Evolutionary conservation across 192 early-diverging fungal genomes (phyloP).

Genomic region (Chytriomyces hyalinus): DNA sequence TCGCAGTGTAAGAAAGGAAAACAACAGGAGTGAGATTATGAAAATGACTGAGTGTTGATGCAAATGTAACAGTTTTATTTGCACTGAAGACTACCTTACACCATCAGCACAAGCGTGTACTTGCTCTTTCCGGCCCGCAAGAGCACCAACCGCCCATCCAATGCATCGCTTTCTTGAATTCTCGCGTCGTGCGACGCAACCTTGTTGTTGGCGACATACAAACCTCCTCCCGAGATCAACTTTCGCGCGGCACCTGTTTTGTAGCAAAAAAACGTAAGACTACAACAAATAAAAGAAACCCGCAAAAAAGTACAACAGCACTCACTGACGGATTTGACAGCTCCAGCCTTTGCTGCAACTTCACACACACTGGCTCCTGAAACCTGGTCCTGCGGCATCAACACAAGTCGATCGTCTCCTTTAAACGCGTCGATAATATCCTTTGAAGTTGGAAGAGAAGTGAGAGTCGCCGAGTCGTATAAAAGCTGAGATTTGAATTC

Average conservation of each 20-base stretch:
- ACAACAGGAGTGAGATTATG: no score
- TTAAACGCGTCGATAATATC: conserved; percentile 75
- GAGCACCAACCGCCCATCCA: conserved; percentile 68
- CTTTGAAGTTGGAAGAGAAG: conserved; percentile 49
- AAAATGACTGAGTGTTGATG: no score
- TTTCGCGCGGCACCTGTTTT: conserved; percentile 74
- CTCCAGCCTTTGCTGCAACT: conserved; percentile 64
- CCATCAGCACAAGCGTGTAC: conserved; percentile 63
- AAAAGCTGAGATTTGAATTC: conserved; percentile 74
- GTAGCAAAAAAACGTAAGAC: not conserved
- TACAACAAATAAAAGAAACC: not conserved
- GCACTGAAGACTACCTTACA: not conserved
- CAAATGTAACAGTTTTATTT: no score
- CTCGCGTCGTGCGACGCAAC: conserved; percentile 49
- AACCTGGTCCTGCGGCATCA: conserved; percentile 48
- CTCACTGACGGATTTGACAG: conserved; percentile 73
- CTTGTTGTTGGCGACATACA: conserved; percentile 78
- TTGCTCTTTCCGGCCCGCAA: conserved; percentile 82
- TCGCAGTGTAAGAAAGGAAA: no score
- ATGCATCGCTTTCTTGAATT: conserved; percentile 61
- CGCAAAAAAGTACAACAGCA: not conserved
- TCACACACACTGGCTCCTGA: conserved; percentile 60
- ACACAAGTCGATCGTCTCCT: conserved; percentile 65
- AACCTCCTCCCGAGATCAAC: conserved; percentile 74
- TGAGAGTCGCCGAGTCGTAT: conserved; percentile 57